These are phyloP conservation scores for Pulveroboletus sp. DNA, from an alignment of 768 basidiomycete genomes.

Conservation along the genomic window DNA sequence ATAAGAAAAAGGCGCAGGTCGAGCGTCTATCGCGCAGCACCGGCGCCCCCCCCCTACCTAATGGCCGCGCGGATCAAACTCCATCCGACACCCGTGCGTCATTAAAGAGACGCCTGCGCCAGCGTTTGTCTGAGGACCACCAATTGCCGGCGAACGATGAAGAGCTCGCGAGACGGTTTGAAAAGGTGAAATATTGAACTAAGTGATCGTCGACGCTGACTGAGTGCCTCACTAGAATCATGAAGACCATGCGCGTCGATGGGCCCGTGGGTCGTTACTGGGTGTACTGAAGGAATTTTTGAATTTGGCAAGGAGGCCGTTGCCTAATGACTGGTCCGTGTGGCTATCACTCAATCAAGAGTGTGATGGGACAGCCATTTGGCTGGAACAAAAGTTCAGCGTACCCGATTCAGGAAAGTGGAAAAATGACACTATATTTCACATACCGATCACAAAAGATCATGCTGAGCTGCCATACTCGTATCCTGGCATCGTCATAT, in stretches of 20 bases:
- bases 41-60: slow-evolving; percentile 4
- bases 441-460: slow-evolving; percentile 42
- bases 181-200: slow-evolving; percentile 47
- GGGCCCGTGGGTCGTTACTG: slow-evolving; percentile 72
- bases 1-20: slow-evolving; percentile 46
- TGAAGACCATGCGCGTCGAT: slow-evolving; percentile 64
- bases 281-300: slow-evolving; percentile 32
- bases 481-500: slow-evolving; percentile 66
- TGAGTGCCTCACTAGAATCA: slow-evolving; percentile 49
- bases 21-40: slow-evolving; percentile 31
- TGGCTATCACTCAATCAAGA: slow-evolving; percentile 77
- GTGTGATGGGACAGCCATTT: slow-evolving; percentile 72
- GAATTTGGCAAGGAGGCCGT: slow-evolving; percentile 29
- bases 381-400: slow-evolving; percentile 74
- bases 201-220: neutral
- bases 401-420: slow-evolving; percentile 61
- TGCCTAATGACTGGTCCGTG: slow-evolving; percentile 48
- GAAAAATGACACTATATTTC: slow-evolving; percentile 55
- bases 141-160: slow-evolving; percentile 56
- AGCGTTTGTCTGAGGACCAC: slow-evolving; percentile 40
- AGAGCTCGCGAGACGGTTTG: slow-evolving; percentile 58
- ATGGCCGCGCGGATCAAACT: slow-evolving; percentile 20
- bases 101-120: slow-evolving; percentile 29
- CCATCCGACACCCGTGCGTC: slow-evolving; percentile 21
- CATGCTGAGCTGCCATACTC: slow-evolving; percentile 13